Percentiles rank a stretch among this genome's conserved stretches.
Conservation (phyloP, 2,329 filamentous ascomycete genomes). For the Apiospora aurea region DNA sequence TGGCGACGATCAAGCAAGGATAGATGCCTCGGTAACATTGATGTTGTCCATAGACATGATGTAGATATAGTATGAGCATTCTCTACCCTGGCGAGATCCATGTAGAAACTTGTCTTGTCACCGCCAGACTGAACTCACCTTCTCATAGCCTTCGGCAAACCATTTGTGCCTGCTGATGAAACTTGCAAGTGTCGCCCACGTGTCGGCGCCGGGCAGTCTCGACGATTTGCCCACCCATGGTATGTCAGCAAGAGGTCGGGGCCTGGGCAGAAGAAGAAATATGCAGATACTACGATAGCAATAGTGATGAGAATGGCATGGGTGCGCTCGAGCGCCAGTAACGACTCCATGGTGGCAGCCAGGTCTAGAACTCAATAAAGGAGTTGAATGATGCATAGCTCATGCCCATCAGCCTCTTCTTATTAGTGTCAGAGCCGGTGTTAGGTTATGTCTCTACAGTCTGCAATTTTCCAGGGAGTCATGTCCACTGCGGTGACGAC, state of each 20-base stretch:
- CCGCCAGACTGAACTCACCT: not conserved
- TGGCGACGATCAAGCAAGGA: too few relatives aligned
- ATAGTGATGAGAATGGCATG: constrained; percentile 1
- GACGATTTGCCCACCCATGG: constrained; percentile 19
- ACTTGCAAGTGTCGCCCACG: constrained; percentile 14
- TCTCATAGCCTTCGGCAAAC: constrained; percentile 20
- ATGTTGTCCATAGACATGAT: too few relatives aligned
- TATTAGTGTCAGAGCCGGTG: not conserved
- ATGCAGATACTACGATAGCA: not conserved
- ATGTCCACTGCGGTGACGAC: constrained; percentile 5
- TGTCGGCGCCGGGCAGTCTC: constrained; percentile 11
- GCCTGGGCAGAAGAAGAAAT: not conserved
- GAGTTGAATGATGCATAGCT: not conserved
- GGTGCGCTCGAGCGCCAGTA: constrained; percentile 7
- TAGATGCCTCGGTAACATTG: too few relatives aligned
- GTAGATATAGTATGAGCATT: too few relatives aligned
- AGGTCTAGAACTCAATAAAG: not conserved
- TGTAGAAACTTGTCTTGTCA: not conserved
- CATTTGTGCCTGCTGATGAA: constrained; percentile 19
- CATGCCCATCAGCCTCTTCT: constrained; percentile 15
- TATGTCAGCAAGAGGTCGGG: constrained; percentile 20
- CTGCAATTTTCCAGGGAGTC: not conserved
- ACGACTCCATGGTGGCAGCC: constrained; percentile 1
- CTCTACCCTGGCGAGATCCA: not conserved
- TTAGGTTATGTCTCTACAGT: too few relatives aligned